Conservation (phyloP, 371 early-diverging fungal genomes). For the Mortierella sp. region DNA sequence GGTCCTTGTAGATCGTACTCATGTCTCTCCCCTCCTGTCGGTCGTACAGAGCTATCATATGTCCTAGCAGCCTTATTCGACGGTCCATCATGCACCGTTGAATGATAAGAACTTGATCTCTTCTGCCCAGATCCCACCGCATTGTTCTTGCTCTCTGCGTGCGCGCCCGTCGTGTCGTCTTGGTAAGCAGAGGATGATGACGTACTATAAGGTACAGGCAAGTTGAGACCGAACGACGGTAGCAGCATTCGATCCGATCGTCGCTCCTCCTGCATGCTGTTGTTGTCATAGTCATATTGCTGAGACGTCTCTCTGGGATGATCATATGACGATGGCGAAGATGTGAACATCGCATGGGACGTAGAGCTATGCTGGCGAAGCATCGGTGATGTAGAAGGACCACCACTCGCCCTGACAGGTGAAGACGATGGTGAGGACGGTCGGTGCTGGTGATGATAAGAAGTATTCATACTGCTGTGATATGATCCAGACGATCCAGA, state of each 20-base stretch:
- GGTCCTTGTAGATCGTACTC: constrained; percentile 46
- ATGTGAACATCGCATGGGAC: constrained; percentile 22
- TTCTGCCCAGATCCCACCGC: constrained; percentile 29
- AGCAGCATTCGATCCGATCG: constrained; percentile 47
- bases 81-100: constrained; percentile 28
- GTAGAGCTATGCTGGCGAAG: constrained; percentile 22
- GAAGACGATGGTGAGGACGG: constrained; percentile 39
- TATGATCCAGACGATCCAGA: constrained; percentile 21
- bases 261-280: constrained; percentile 28
- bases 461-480: constrained; percentile 6
- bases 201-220: constrained; percentile 41
- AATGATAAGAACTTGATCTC: constrained; percentile 33
- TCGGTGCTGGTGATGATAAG: constrained; percentile 26
- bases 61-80: constrained; percentile 34
- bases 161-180: constrained; percentile 22
- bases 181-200: too few relatives aligned
- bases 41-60: constrained; percentile 13
- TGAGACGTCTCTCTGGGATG: constrained; percentile 29
- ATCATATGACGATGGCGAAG: constrained; percentile 46
- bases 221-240: constrained; percentile 44
- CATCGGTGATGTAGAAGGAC: constrained; percentile 27
- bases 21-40: constrained; percentile 20
- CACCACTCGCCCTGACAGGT: constrained; percentile 14
- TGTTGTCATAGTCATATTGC: constrained; percentile 30
- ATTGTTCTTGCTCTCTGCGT: constrained; percentile 8